phyloP scores from a whole-genome alignment of 2,329 filamentous ascomycete species.

The Exophiala calicioides region DNA sequence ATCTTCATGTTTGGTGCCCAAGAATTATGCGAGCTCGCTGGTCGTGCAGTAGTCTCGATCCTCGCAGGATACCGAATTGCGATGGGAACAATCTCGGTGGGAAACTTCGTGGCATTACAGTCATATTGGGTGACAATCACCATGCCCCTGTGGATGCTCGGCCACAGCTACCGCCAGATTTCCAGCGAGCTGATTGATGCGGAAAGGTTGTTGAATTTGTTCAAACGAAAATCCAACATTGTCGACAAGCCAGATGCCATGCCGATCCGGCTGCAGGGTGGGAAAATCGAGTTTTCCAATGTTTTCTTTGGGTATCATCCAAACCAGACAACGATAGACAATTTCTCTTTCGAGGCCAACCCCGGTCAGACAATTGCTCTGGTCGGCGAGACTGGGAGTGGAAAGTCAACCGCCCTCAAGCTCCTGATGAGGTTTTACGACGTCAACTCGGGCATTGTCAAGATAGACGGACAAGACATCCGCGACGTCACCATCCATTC shows the following conservation, averaged over 20 bases:
- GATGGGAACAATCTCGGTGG: background rate
- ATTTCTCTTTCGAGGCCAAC: conserved; percentile 49
- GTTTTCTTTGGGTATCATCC: conserved; percentile 1
- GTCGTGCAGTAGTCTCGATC: background rate
- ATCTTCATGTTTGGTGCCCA: too few relatives aligned
- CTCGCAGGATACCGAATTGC: background rate
- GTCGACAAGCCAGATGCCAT: background rate
- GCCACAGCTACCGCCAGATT: background rate
- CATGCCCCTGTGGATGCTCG: background rate
- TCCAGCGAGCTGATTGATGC: background rate
- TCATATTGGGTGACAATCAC: background rate
- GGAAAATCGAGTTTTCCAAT: background rate
- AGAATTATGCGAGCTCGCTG: background rate
- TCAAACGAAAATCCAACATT: background rate
- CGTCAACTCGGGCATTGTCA: conserved; percentile 49
- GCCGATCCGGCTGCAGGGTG: background rate
- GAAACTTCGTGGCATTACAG: background rate
- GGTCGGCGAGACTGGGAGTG: conserved; percentile 57
- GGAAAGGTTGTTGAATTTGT: background rate
- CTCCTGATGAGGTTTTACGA: conserved; percentile 58
- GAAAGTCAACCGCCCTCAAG: conserved; percentile 59
- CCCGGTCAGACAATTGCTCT: conserved; percentile 55
- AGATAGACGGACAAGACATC: conserved; percentile 58
- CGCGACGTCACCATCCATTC: conserved; percentile 59
- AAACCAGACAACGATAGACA: conserved; percentile 45